Percentiles rank a stretch among this genome's conserved stretches.
phyloP scores from a whole-genome alignment of 371 early-diverging fungal genomes.

The Apophysomyces sp. region DNA sequence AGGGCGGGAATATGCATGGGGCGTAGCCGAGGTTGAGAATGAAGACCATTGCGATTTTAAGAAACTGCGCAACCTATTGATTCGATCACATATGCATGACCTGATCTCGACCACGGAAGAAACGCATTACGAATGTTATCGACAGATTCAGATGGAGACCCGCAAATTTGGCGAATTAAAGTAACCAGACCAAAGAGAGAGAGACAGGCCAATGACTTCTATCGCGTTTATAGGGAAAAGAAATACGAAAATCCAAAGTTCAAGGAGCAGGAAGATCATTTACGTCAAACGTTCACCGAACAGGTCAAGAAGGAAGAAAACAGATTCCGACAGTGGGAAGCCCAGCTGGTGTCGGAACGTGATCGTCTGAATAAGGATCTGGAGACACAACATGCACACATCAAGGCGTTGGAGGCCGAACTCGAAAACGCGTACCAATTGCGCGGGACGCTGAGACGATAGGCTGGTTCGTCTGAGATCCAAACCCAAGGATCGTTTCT shows the following conservation, averaged over 20 bases:
- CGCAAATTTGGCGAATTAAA: slow-evolving; percentile 80
- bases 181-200: slow-evolving; percentile 21
- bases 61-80: slow-evolving; percentile 88
- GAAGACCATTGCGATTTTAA: slow-evolving; percentile 89
- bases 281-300: slow-evolving; percentile 92
- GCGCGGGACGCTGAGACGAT: slow-evolving; percentile 43
- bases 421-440: slow-evolving; percentile 59
- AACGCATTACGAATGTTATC: slow-evolving; percentile 86
- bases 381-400: slow-evolving; percentile 90
- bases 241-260: slow-evolving; percentile 82
- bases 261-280: slow-evolving; percentile 91
- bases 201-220: background rate
- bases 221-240: slow-evolving; percentile 47
- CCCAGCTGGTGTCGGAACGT: slow-evolving; percentile 87
- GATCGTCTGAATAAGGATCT: slow-evolving; percentile 97
- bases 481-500: no score
- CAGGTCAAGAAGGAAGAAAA: slow-evolving; percentile 94
- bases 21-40: slow-evolving; percentile 88
- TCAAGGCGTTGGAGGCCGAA: slow-evolving; percentile 90
- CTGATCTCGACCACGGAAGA: slow-evolving; percentile 87
- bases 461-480: no score
- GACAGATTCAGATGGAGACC: slow-evolving; percentile 76
- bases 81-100: slow-evolving; percentile 92
- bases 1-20: slow-evolving; percentile 93
- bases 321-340: slow-evolving; percentile 95